These are phyloP conservation scores for Plasmodium gonderi DNA, from an alignment of 169 alveolate species.

Conservation along the genomic window DNA sequence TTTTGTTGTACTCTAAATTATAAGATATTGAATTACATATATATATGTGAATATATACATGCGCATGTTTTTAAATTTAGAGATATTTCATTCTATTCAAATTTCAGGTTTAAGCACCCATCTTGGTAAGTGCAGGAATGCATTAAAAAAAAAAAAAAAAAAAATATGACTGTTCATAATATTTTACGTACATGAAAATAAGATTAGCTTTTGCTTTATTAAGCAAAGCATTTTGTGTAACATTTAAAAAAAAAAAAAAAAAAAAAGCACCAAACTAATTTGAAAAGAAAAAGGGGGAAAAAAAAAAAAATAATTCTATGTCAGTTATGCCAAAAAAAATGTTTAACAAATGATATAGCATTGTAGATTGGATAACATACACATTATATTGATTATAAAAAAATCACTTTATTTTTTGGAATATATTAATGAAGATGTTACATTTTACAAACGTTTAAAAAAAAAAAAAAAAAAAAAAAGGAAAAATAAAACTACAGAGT, in stretches of 20 bases:
- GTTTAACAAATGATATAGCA: background rate
- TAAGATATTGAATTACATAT: too few species aligned
- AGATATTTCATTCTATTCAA: background rate
- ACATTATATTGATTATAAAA: background rate
- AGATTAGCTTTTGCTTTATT: background rate
- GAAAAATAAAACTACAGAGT: background rate
- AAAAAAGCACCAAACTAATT: background rate
- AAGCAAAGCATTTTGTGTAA: background rate
- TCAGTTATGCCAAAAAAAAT: background rate
- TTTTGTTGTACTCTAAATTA: background rate
- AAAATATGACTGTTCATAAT: background rate
- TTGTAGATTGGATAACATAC: background rate
- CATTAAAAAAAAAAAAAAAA: background rate
- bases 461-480: background rate
- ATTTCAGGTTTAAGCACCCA: background rate
- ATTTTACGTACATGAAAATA: background rate
- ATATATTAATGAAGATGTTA: background rate
- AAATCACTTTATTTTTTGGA: background rate
- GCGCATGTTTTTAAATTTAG: background rate
- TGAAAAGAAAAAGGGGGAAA: background rate
- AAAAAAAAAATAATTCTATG: background rate
- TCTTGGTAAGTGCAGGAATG: conserved; percentile 9
- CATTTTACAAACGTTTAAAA: background rate
- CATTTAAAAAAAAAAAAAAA: background rate
- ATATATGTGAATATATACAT: background rate